Percentiles rank a stretch among this genome's conserved stretches.
Conservation (phyloP, 768 basidiomycete genomes). For the Collybia nuda region DNA sequence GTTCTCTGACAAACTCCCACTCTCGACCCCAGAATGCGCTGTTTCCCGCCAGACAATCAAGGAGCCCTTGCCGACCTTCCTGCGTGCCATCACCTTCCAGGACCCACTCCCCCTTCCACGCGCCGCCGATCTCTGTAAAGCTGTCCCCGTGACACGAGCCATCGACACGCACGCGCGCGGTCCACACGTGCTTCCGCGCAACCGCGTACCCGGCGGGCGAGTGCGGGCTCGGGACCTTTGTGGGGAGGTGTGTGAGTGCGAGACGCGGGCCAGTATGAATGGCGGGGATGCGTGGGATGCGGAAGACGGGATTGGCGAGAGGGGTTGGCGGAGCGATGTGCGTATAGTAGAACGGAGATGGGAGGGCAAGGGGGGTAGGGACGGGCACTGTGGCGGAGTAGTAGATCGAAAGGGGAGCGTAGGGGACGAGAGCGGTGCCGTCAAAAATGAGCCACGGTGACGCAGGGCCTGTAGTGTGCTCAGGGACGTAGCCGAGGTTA, state of each 20-base stretch:
- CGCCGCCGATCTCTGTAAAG: constrained; percentile 49
- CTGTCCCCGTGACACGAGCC: constrained; percentile 19
- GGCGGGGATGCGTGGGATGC: constrained; percentile 31
- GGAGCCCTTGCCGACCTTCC: constrained; percentile 56
- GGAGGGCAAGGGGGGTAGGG: constrained; percentile 57
- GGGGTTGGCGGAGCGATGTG: constrained; percentile 50
- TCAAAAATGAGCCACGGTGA: constrained; percentile 70
- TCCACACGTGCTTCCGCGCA: constrained; percentile 7
- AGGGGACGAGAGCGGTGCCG: constrained; percentile 61
- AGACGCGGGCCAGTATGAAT: background rate
- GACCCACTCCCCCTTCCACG: constrained; percentile 80
- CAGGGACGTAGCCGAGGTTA: constrained; percentile 77
- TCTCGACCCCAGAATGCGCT: constrained; percentile 22
- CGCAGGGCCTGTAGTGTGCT: constrained; percentile 20
- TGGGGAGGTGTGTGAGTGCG: background rate
- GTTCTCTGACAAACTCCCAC: constrained; percentile 65
- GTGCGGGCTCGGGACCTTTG: background rate
- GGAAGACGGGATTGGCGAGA: constrained; percentile 34
- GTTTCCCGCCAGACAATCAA: constrained; percentile 51
- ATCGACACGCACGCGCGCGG: constrained; percentile 6
- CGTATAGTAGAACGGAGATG: constrained; percentile 75
- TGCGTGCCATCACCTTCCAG: constrained; percentile 77
- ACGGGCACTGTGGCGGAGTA: constrained; percentile 40
- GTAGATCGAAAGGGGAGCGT: constrained; percentile 46
- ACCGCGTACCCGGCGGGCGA: constrained; percentile 9